Base-by-base conservation (phyloP, 768 basidiomycete species). In the Crucibulum laeve region DNA sequence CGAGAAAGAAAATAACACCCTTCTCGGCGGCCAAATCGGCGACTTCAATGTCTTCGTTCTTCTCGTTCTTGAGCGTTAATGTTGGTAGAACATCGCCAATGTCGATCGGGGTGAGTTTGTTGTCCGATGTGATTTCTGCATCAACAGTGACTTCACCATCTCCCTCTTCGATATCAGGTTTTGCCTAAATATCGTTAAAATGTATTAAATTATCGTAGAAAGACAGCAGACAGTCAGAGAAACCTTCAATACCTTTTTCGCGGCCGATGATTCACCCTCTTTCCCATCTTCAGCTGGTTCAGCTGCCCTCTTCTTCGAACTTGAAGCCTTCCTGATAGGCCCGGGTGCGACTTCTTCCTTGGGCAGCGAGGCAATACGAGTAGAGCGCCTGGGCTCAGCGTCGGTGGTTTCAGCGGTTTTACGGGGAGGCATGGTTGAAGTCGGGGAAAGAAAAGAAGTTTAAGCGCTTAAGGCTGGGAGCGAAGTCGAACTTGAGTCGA, bases 41-140 rank as follows among this genome's bases (percentile, higher is more conserved):
- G 5, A 90, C 71, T 46, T 90, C 77, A 19, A 91, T 65, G 42
- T 92, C 88, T 46, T 87, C 82, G 34, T 73, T 87, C 60, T 87
- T 80, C 66, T 96, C 89, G 60, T 91, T 90, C 67, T 91, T 84
- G 47, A 98, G 67, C 4, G 69, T 76, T 48, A 94, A 56, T 8
- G 77, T 76, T 2, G 91, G 91, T 34, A 96, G 67, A 23, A 66
- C 64, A 48, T 86, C 89, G 4, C 92, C 94, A 25, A 91, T 66
- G 48, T 87, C 74, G 48, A 94, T 73, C 1, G 62, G 40, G 22
- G 62, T 53, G 23, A 70, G 53, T 30, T 30, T 30, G 28, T 30
- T 36, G 35, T 8, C 7, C 7, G 8, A 36, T 36, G 37, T 46
- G 19, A 38, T 51, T 23, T 53, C 53, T 35, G 56, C 54, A 22